Base-by-base conservation (phyloP, 2,329 filamentous ascomycete species). In the Zymoseptoria tritici region DNA sequence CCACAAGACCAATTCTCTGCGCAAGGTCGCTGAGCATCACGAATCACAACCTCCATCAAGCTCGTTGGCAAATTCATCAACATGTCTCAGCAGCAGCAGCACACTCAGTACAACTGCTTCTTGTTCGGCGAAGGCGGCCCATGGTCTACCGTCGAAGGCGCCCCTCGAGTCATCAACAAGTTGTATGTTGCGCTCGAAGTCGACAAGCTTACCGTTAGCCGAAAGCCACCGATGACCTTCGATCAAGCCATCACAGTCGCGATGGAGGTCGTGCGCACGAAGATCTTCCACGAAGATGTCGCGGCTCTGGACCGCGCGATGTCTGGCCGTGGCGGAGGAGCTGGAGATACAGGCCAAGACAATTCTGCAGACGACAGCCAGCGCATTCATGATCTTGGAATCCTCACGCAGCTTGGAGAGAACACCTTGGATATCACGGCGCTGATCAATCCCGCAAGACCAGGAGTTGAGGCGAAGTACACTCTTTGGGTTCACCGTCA, bases 401-500 rank as follows among this genome's bases (percentile, higher is more conserved):
- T 56, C 22, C 24, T 57, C 50, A 53, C 54, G 9, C 21, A 50
- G 16, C 20, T 9, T 9, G 11, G 8, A 9, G 54, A 56, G 4
- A 7, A 46, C 13, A 46, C 36, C 6, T n/a, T 46, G 13, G 29
- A 31, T 16, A 26, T 19, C 50, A 53, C 7, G 26, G 54, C 42
- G 9, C 49, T 57, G 11, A 19, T 59, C 9, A 52, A 56, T 22
- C 4, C 9, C 4, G 31, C 51, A 19, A n/a, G 54, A 24, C 13
- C 7, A 4, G 26, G 36, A 11, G 26, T 29, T 16, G 49, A 46
- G 11, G 13, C 49, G 29, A 46, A 19, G 4, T 54, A 60, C 24
- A 54, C 54, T 11, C 11, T 60, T 2, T 56, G 54, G 50, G 9
- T 60, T 2, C 53, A 21, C 21, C 54, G 58, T n/a, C 49, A 52